phyloP scores from a whole-genome alignment of 768 basidiomycete genomes.

The Mycena galericulata region DNA sequence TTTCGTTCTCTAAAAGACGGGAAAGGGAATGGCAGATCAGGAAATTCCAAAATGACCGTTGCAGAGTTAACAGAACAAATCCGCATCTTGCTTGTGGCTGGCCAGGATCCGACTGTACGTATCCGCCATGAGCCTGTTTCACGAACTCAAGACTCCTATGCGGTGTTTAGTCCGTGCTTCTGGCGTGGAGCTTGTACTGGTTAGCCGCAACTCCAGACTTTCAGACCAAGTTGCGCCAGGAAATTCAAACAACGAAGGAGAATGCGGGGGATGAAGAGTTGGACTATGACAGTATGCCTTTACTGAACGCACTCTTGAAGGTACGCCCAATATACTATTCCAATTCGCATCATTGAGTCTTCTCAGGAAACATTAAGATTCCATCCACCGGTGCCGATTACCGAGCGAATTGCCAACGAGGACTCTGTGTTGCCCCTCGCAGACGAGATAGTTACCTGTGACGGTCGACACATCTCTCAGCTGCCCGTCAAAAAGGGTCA shows the following conservation, averaged over 20 bases:
- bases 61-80: slow-evolving; percentile 24
- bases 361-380: slow-evolving; percentile 2
- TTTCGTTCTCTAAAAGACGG: neutral
- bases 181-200: slow-evolving; percentile 1
- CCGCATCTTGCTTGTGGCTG: slow-evolving; percentile 18
- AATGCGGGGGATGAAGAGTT: neutral
- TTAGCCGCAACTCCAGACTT: neutral
- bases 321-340: neutral
- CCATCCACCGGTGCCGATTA: neutral
- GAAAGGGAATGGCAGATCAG: slow-evolving; percentile 14
- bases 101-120: slow-evolving; percentile 25
- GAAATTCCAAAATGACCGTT: slow-evolving; percentile 23
- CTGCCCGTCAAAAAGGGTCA: slow-evolving; percentile 11
- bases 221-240: neutral
- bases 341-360: neutral
- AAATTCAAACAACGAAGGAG: neutral
- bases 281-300: slow-evolving; percentile 1
- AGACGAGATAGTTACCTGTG: neutral
- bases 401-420: slow-evolving; percentile 4
- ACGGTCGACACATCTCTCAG: neutral
- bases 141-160: neutral
- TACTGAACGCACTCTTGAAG: slow-evolving; percentile 1
- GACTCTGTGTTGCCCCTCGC: slow-evolving; percentile 6
- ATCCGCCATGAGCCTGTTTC: slow-evolving; percentile 20
- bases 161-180: neutral